Conservation (phyloP, 1,139 yeast species). For the Hansenula lynferdii region DNA sequence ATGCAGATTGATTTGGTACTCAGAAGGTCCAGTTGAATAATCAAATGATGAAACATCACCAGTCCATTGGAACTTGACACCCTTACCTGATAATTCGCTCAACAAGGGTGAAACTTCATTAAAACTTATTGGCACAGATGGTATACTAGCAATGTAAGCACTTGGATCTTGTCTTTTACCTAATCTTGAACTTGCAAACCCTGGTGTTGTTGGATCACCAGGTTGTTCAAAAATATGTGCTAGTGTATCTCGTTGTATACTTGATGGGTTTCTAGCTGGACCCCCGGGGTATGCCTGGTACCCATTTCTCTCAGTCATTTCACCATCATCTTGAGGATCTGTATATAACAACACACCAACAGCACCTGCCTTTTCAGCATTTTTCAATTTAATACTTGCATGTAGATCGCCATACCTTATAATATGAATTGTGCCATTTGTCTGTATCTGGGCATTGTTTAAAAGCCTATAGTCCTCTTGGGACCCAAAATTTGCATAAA, state of each 20-base stretch:
- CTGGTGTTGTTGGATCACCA: slow-evolving; percentile 74
- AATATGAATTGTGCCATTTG: slow-evolving; percentile 48
- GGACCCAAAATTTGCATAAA: slow-evolving; percentile 67
- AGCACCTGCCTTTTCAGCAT: slow-evolving; percentile 53
- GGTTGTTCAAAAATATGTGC: slow-evolving; percentile 55
- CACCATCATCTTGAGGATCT: slow-evolving; percentile 42
- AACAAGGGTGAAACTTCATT: slow-evolving; percentile 35
- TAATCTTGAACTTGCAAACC: slow-evolving; percentile 32
- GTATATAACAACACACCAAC: slow-evolving; percentile 52
- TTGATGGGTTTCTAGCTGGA: slow-evolving; percentile 38
- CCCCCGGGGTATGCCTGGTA: slow-evolving; percentile 39
- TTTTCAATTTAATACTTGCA: slow-evolving; percentile 43
- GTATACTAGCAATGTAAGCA: slow-evolving; percentile 39
- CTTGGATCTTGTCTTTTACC: slow-evolving; percentile 34
- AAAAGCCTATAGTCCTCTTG: slow-evolving; percentile 49
- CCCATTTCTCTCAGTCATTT: slow-evolving; percentile 34
- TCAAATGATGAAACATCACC: slow-evolving; percentile 33
- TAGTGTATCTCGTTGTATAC: slow-evolving; percentile 52
- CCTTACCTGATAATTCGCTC: slow-evolving; percentile 25
- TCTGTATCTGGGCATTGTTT: slow-evolving; percentile 29
- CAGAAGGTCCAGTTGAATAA: slow-evolving; percentile 38
- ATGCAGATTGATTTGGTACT: slow-evolving; percentile 17
- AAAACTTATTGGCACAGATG: slow-evolving; percentile 37
- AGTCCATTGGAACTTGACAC: slow-evolving; percentile 27
- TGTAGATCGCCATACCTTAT: slow-evolving; percentile 49